These are phyloP conservation scores for Xylaria polymorpha DNA, from an alignment of 2,329 filamentous ascomycete species.

Conservation along the genomic window DNA sequence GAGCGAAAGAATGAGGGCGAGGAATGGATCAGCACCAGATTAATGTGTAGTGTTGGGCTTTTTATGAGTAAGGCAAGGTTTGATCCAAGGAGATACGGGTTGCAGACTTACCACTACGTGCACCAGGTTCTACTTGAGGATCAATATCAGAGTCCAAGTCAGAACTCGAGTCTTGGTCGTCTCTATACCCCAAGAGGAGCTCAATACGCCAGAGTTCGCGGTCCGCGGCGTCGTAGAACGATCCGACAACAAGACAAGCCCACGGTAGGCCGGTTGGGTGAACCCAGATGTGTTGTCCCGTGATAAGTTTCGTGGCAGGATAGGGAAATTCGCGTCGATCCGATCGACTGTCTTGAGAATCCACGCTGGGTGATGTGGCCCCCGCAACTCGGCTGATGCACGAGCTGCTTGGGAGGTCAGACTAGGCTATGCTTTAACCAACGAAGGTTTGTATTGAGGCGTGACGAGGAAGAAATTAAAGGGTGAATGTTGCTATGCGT, in stretches of 20 bases:
- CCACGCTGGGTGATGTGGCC: slow-evolving; percentile 43
- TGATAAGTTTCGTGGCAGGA: slow-evolving; percentile 59
- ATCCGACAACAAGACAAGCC: slow-evolving; percentile 61
- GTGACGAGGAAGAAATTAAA: not conserved
- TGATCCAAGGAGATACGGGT: not conserved
- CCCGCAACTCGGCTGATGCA: slow-evolving; percentile 30
- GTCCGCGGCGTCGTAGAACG: slow-evolving; percentile 59
- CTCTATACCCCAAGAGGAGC: slow-evolving; percentile 53
- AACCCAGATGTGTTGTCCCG: slow-evolving; percentile 57
- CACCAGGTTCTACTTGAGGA: slow-evolving; percentile 5
- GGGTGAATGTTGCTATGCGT: not conserved
- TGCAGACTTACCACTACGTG: slow-evolving; percentile 17
- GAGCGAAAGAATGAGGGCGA: not conserved
- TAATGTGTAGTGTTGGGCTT: not conserved
- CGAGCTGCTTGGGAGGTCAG: slow-evolving; percentile 27
- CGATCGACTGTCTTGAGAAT: slow-evolving; percentile 36
- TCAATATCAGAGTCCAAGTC: slow-evolving; percentile 25
- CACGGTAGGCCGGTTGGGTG: slow-evolving; percentile 52
- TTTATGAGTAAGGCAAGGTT: not conserved
- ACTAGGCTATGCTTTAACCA: not conserved
- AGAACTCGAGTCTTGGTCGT: slow-evolving; percentile 20
- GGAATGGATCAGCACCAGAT: too few species aligned
- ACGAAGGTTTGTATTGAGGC: not conserved
- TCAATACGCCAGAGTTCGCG: slow-evolving; percentile 60
- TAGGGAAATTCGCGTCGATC: slow-evolving; percentile 52